These are phyloP conservation scores for Crithidia fasciculata DNA, from an alignment of 208 protist species.

Conservation along the genomic window DNA sequence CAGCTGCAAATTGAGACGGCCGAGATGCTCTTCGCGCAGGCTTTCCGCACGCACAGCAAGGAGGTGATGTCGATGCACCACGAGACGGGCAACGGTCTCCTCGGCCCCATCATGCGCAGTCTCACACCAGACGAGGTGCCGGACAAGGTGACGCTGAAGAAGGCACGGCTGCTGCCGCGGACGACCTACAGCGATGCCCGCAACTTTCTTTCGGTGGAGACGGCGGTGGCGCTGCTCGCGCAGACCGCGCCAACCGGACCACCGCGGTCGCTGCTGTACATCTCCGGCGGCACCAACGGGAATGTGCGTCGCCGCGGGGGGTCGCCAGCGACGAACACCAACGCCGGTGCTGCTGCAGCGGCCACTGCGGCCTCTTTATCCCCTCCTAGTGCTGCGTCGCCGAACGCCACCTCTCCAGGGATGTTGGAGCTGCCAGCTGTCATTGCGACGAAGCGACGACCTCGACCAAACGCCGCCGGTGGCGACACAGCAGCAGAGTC, in stretches of 20 bases:
- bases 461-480: neutral
- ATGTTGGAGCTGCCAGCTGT: slow-evolving; percentile 9
- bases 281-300: neutral
- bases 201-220: slow-evolving; percentile 61
- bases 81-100: slow-evolving; percentile 24
- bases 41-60: slow-evolving; percentile 57
- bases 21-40: slow-evolving; percentile 71
- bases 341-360: neutral
- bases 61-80: slow-evolving; percentile 17
- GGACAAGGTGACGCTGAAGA: slow-evolving; percentile 69
- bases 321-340: neutral
- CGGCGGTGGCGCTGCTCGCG: slow-evolving; percentile 53
- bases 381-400: neutral
- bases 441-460: slow-evolving; percentile 28
- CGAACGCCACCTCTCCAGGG: too few species aligned
- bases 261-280: slow-evolving; percentile 64
- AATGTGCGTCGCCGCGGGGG: slow-evolving; percentile 9
- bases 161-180: slow-evolving; percentile 56
- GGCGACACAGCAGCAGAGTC: slow-evolving; percentile 12
- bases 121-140: slow-evolving; percentile 61
- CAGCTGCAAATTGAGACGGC: slow-evolving; percentile 79
- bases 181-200: slow-evolving; percentile 60
- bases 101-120: slow-evolving; percentile 38
- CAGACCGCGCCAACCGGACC: slow-evolving; percentile 67
- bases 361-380: neutral